Evolutionary conservation across 1,284 basidiomycete species (phyloP), one percentile per base, ranked within the genome.

Genomic region (Trichosporon ovoides): DNA sequence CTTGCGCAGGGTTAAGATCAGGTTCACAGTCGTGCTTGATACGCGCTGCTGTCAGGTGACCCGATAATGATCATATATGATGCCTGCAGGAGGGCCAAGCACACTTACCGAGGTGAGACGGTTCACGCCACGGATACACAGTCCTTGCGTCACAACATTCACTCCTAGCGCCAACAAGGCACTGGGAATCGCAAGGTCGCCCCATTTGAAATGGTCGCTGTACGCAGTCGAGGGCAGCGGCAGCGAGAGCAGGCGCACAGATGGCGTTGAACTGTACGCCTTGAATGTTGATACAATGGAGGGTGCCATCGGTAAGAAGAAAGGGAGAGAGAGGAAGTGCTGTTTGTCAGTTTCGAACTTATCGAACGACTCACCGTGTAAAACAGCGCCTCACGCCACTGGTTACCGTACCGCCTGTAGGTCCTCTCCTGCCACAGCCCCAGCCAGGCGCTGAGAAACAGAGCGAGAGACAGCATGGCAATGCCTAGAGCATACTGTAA

Each of bases 81-180:
- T 5, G 9, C 28, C 12, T 1, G 2, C 83, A 81, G 1, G 3
- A 43, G 6, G 4, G 84, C 83, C n/a, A n/a, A 19, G 7, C 5
- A 31, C 2, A 70, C 76, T 59, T 51, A 77, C 75, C 24, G 78
- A 65, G 1, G 91, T 93, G 58, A 97, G 81, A 37, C 89, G 82
- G 71, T 97, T 87, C 43, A 96, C 93, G 37, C 93, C 94, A 2
- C 89, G 81, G n/a, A 90, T 87, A 75, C 93, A 97, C 14, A 95
- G 62, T 2, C 93, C 81, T 71, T 95, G 91, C 0, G 92, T 96
- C 35, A 87, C 64, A 3, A 92, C 87, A 76, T 95, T 96, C 31
- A 88, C 74, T 6, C 82, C 69, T 34, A 97, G 82, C 1, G 86
- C 84, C 12, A 87, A 61, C 14, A 86, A 83, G 40, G 87, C 83